Conservation (phyloP, 495 filamentous ascomycete species). For the Cryomyces minteri region DNA sequence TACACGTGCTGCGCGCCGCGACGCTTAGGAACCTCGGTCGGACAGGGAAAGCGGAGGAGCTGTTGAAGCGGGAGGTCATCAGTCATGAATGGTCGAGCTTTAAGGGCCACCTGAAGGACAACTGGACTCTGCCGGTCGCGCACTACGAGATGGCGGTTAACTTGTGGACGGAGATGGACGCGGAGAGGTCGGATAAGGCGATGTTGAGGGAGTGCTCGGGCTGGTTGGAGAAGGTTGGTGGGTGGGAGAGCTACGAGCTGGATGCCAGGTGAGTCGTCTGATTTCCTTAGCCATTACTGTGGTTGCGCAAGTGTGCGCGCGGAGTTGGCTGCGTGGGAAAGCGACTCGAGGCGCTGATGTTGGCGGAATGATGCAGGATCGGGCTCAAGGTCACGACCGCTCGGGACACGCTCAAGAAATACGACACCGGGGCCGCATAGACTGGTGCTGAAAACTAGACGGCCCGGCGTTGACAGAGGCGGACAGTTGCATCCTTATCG, state of each 20-base stretch:
- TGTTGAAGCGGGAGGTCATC: conserved; percentile 42
- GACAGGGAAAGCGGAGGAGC: conserved; percentile 40
- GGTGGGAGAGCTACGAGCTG: conserved; percentile 72
- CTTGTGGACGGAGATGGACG: conserved; percentile 35
- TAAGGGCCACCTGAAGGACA: conserved; percentile 57
- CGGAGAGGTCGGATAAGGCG: conserved; percentile 28
- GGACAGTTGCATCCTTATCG: too few relatives aligned
- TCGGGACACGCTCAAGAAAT: conserved; percentile 56
- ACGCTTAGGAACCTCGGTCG: conserved; percentile 42
- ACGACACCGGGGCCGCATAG: conserved; percentile 3
- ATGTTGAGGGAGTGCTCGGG: conserved; percentile 47
- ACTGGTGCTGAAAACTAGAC: too few relatives aligned
- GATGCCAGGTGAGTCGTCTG: conserved; percentile 40
- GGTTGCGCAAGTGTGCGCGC: too few relatives aligned
- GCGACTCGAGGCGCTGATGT: background rate
- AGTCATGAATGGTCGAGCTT: conserved; percentile 45
- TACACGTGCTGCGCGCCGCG: conserved; percentile 46
- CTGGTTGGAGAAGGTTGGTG: conserved; percentile 59
- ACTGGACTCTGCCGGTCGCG: conserved; percentile 65
- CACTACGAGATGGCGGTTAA: conserved; percentile 81
- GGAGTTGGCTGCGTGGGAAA: background rate
- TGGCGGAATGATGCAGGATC: too few relatives aligned
- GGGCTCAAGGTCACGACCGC: conserved; percentile 40
- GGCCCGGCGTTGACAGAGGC: too few relatives aligned
- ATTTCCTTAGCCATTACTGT: background rate